Percentiles rank a stretch among this genome's conserved stretches.
phyloP scores from a whole-genome alignment of 352 stramenopile species.

The Phytophthora litchii region DNA sequence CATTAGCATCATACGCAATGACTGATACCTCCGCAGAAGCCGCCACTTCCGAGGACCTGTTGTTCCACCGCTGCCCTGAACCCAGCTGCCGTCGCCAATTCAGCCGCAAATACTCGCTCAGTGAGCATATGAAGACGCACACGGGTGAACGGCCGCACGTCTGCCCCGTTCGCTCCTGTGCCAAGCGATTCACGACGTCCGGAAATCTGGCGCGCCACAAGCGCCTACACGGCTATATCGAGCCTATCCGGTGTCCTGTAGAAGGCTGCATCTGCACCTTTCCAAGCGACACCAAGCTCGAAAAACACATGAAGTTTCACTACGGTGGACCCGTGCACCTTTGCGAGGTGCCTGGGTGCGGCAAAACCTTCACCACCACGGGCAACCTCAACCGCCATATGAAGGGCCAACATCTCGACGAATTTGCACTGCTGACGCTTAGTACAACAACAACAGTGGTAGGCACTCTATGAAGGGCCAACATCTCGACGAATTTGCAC shows the following conservation, averaged over 20 bases:
- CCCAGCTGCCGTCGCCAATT: slow-evolving; percentile 38
- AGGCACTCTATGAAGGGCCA: slow-evolving; percentile 38
- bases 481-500: slow-evolving; percentile 22
- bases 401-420: slow-evolving; percentile 41
- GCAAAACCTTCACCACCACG: slow-evolving; percentile 67
- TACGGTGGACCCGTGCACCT: slow-evolving; percentile 46
- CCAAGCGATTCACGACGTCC: slow-evolving; percentile 61
- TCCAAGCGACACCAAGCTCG: slow-evolving; percentile 51
- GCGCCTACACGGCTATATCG: slow-evolving; percentile 48
- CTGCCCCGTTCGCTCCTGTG: slow-evolving; percentile 43
- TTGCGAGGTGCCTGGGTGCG: slow-evolving; percentile 44
- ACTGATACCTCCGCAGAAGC: slow-evolving; percentile 9
- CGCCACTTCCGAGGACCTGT: slow-evolving; percentile 10
- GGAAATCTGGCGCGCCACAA: slow-evolving; percentile 65
- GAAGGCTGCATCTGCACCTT: slow-evolving; percentile 46
- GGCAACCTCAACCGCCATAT: slow-evolving; percentile 61
- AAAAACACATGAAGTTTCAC: slow-evolving; percentile 69
- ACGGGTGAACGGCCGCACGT: slow-evolving; percentile 57
- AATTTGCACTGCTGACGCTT: slow-evolving; percentile 26
- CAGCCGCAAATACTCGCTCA: slow-evolving; percentile 57
- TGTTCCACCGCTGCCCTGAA: slow-evolving; percentile 34
- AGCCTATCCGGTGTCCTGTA: slow-evolving; percentile 43
- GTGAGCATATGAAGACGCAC: slow-evolving; percentile 64
- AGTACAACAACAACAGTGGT: slow-evolving; percentile 17
- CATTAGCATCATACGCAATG: slow-evolving; percentile 19